phyloP scores from a whole-genome alignment of 2,329 filamentous ascomycete species.

The Xylariaceae sp. region DNA sequence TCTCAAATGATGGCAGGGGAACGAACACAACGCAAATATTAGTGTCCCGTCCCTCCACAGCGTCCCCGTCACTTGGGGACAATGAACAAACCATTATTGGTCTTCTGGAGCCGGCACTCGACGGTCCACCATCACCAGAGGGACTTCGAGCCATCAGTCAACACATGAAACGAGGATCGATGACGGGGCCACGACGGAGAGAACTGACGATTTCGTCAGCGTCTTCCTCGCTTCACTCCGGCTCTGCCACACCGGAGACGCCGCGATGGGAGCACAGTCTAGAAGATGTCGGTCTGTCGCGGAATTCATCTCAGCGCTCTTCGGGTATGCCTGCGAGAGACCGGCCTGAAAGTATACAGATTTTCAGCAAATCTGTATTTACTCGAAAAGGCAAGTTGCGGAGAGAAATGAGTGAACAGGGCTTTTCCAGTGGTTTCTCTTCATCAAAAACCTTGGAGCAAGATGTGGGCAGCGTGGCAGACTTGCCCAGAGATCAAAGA shows the following conservation, averaged over 20 bases:
- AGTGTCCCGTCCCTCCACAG: conserved; percentile 16
- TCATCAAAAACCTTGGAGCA: conserved; percentile 46
- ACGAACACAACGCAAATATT: conserved; percentile 17
- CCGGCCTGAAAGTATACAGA: conserved; percentile 57
- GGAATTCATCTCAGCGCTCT: conserved; percentile 57
- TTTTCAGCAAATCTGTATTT: conserved; percentile 60
- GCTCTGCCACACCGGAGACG: conserved; percentile 45
- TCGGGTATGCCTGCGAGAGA: conserved; percentile 52
- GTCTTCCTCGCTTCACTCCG: conserved; percentile 52
- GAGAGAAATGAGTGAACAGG: conserved; percentile 49
- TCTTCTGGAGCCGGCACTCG: conserved; percentile 56
- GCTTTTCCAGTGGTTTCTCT: conserved; percentile 47
- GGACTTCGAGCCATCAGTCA: conserved; percentile 54
- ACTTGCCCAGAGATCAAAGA: conserved; percentile 39
- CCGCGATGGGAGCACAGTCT: conserved; percentile 50
- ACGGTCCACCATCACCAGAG: conserved; percentile 60
- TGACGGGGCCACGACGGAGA: conserved; percentile 45
- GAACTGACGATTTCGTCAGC: conserved; percentile 53
- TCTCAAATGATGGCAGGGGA: conserved; percentile 18
- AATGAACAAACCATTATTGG: conserved; percentile 33
- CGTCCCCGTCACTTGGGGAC: conserved; percentile 16
- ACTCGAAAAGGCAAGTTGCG: conserved; percentile 51
- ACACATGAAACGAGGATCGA: conserved; percentile 54
- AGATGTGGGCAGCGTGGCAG: conserved; percentile 33
- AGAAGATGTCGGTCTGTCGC: conserved; percentile 49